A percentile compares a stretch with the other conserved stretches of the same genome.
phyloP scores from a whole-genome alignment of 768 basidiomycete species.

The Hemileccinum rubropunctum region DNA sequence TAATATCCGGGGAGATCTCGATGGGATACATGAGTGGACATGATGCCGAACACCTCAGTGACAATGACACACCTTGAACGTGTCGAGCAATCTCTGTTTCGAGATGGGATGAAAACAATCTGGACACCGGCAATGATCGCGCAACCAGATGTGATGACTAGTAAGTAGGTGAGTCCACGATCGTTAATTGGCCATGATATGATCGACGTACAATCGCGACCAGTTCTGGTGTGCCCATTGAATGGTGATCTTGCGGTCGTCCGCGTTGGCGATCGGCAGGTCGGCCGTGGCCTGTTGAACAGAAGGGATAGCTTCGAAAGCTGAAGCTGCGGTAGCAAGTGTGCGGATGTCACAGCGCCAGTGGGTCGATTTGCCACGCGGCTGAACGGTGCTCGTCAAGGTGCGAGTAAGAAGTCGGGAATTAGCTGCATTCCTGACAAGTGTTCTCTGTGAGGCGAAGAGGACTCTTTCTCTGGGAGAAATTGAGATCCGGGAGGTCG shows the following conservation, averaged over 20 bases:
- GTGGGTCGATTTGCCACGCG: neutral
- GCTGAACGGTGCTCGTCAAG: neutral
- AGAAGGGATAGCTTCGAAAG: constrained; percentile 25
- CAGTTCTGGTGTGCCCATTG: constrained; percentile 71
- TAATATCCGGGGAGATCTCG: constrained; percentile 76
- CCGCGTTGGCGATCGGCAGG: constrained; percentile 52
- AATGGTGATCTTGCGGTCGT: constrained; percentile 60
- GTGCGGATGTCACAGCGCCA: constrained; percentile 1
- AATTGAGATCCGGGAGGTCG: too few species aligned
- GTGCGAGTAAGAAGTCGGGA: neutral
- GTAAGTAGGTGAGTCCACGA: neutral
- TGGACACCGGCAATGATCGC: constrained; percentile 90
- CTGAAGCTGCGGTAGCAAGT: neutral
- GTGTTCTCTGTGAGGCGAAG: too few species aligned
- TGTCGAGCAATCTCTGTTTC: constrained; percentile 86
- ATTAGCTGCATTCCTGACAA: too few species aligned
- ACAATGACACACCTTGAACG: constrained; percentile 60
- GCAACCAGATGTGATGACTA: constrained; percentile 89
- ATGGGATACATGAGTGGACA: constrained; percentile 5
- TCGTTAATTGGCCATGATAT: neutral
- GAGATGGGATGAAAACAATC: constrained; percentile 85
- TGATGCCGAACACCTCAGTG: neutral
- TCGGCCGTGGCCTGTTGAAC: constrained; percentile 27
- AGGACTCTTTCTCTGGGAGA: too few species aligned
- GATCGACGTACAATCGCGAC: constrained; percentile 69